A percentile compares a stretch with the other conserved stretches of the same genome.
Evolutionary conservation across 768 basidiomycete genomes (phyloP).

Genomic region (Collybiopsis luxurians): DNA sequence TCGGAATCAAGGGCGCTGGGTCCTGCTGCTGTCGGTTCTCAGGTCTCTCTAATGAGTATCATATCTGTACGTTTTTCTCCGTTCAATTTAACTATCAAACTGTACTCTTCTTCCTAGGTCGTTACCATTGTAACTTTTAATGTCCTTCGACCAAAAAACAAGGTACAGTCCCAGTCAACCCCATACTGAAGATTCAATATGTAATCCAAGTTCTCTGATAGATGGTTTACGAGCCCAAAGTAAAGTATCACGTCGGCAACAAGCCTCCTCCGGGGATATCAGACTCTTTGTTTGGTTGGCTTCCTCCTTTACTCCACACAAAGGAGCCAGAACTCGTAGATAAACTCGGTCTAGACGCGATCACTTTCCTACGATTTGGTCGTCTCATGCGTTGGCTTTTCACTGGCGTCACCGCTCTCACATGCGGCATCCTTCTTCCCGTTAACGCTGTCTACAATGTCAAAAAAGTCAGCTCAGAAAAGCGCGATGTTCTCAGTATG

Average conservation of each 20-base stretch:
- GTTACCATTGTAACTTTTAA: conserved; percentile 79
- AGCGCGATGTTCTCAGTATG: conserved; percentile 67
- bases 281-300: conserved; percentile 85
- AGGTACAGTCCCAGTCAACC: no score
- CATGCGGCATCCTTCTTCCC: conserved; percentile 77
- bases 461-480: conserved; percentile 46
- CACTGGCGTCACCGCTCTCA: conserved; percentile 55
- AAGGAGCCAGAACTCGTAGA: conserved; percentile 89
- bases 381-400: conserved; percentile 81
- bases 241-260: conserved; percentile 81
- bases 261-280: conserved; percentile 81
- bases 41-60: conserved; percentile 69
- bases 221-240: conserved; percentile 92
- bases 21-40: conserved; percentile 78
- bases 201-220: conserved; percentile 21
- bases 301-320: conserved; percentile 78
- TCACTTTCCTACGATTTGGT: conserved; percentile 88
- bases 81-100: no score
- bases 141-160: conserved; percentile 84
- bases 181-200: neutral
- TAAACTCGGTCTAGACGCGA: conserved; percentile 90
- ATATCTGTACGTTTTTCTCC: conserved; percentile 66
- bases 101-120: conserved; percentile 48
- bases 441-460: conserved; percentile 87
- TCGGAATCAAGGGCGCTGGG: conserved; percentile 74